phyloP scores from a whole-genome alignment of 1,139 yeast genomes.

The Kluyveromyces sp. region DNA sequence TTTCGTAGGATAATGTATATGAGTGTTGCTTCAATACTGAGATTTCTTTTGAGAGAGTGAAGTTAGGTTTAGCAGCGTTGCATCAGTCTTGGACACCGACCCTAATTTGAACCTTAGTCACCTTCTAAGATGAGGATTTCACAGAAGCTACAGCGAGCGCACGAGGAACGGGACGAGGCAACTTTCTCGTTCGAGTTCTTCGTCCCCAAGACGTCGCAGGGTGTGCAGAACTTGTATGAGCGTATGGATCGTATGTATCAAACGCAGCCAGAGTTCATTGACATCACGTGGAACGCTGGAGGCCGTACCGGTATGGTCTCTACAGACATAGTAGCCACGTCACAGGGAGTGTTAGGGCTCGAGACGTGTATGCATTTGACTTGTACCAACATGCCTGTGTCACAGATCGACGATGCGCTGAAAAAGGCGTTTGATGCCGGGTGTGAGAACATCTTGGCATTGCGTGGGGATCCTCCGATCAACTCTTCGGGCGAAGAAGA shows the following conservation, averaged over 20 bases:
- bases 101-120: too few species aligned
- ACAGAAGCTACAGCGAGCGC: conserved; percentile 33
- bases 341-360: conserved; percentile 86
- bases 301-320: conserved; percentile 59
- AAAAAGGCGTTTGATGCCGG: conserved; percentile 84
- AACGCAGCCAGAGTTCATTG: conserved; percentile 78
- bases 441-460: conserved; percentile 84
- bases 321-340: conserved; percentile 84
- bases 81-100: too few species aligned
- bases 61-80: too few species aligned
- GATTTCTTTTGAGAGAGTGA: too few species aligned
- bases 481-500: conserved; percentile 43
- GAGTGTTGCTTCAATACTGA: too few species aligned
- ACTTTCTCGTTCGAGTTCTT: conserved; percentile 95
- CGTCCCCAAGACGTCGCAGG: conserved; percentile 97
- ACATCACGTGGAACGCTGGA: conserved; percentile 98
- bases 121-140: conserved; percentile 35
- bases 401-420: conserved; percentile 77
- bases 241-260: conserved; percentile 98
- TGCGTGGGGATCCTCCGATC: conserved; percentile 80
- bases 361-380: conserved; percentile 98
- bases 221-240: conserved; percentile 91
- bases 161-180: conserved; percentile 31
- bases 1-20: too few species aligned
- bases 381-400: conserved; percentile 88